Evolutionary conservation across 1,284 basidiomycete genomes (phyloP).

Genomic region (Apiotrichum sp.): DNA sequence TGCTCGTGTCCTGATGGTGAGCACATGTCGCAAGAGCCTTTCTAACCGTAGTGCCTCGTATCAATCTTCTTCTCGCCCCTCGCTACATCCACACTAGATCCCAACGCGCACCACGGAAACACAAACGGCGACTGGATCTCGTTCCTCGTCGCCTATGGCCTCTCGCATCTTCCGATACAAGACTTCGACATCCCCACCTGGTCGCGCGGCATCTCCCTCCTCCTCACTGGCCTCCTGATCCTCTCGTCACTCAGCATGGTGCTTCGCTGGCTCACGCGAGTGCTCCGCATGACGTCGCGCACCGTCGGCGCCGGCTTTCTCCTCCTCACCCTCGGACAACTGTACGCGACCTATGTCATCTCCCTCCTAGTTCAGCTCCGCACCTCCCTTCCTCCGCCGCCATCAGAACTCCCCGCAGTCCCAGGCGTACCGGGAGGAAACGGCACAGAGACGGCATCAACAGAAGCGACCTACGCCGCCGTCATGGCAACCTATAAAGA

Average conservation of each 20-base stretch:
- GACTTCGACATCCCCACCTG: conserved; percentile 42
- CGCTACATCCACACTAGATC: conserved; percentile 20
- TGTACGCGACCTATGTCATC: conserved; percentile 46
- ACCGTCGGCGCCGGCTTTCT: conserved; percentile 46
- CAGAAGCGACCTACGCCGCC: neutral
- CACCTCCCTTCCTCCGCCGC: conserved; percentile 35
- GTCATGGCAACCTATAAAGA: conserved; percentile 5
- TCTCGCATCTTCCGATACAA: conserved; percentile 38
- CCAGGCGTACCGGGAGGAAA: neutral
- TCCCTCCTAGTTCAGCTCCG: conserved; percentile 47
- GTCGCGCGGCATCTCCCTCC: conserved; percentile 42
- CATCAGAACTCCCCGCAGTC: conserved; percentile 23
- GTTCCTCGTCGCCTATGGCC: conserved; percentile 40
- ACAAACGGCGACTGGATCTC: conserved; percentile 48
- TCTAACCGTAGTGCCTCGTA: conserved; percentile 31
- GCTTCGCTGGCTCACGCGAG: conserved; percentile 40
- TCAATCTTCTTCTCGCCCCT: conserved; percentile 38
- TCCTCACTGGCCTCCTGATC: conserved; percentile 43
- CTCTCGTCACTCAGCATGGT: conserved; percentile 43
- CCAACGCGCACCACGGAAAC: conserved; percentile 25
- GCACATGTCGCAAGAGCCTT: conserved; percentile 35
- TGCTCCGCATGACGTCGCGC: conserved; percentile 42
- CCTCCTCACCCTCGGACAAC: conserved; percentile 41
- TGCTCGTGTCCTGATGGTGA: conserved; percentile 41
- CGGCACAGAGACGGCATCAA: neutral